Evolutionary conservation across 2,329 filamentous ascomycete species (phyloP).

Genomic region (Leptographium flavum): DNA sequence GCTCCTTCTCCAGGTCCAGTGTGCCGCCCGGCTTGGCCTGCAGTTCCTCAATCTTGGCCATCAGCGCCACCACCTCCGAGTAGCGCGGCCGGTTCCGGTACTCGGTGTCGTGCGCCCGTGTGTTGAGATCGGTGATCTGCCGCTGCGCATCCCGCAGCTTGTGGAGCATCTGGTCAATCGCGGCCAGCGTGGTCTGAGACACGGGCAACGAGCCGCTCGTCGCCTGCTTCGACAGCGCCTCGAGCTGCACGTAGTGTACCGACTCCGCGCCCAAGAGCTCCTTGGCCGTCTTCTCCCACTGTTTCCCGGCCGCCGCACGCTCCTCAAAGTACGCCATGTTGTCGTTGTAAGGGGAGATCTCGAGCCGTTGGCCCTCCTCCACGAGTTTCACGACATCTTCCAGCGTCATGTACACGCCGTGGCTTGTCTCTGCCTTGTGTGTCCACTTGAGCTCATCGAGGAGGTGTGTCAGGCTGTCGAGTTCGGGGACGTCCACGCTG

Average conservation of each 20-base stretch:
- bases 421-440: constrained; percentile 53
- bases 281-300: constrained; percentile 86
- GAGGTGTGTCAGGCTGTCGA: constrained; percentile 66
- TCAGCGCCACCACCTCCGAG: constrained; percentile 75
- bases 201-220: constrained; percentile 58
- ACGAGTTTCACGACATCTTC: constrained; percentile 70
- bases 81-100: constrained; percentile 74
- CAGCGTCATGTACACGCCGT: constrained; percentile 54
- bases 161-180: constrained; percentile 82
- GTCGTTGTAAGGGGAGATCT: constrained; percentile 67
- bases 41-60: constrained; percentile 73
- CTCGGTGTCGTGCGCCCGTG: constrained; percentile 61
- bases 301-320: constrained; percentile 59
- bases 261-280: constrained; percentile 86
- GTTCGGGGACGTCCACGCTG: constrained; percentile 81
- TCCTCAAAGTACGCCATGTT: constrained; percentile 64
- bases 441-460: constrained; percentile 84
- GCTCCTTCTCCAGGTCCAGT: constrained; percentile 83
- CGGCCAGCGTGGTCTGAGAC: constrained; percentile 61
- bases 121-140: constrained; percentile 68
- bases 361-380: constrained; percentile 59
- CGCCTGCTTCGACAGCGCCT: constrained; percentile 78
- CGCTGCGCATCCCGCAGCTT: constrained; percentile 92
- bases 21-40: constrained; percentile 89
- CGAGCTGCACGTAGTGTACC: constrained; percentile 87